Conservation (phyloP, 2,329 filamentous ascomycete species). For the Diaporthe sp. region DNA sequence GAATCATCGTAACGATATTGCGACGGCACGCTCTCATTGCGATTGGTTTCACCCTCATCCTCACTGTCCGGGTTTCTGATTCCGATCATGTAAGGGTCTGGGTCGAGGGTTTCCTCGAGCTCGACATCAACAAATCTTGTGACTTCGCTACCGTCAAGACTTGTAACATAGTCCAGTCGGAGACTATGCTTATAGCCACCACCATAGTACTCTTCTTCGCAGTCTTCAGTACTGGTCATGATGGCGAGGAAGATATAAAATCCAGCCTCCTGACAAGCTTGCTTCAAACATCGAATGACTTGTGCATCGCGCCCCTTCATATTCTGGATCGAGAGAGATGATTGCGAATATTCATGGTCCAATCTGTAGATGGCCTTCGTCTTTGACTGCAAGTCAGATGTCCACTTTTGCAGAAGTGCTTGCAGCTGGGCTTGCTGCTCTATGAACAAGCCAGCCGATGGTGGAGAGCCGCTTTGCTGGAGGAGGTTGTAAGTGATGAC, state of each 20-base stretch:
- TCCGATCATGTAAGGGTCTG: not conserved
- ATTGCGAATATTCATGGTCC: conserved; percentile 43
- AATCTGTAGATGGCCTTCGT: conserved; percentile 41
- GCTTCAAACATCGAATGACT: conserved; percentile 39
- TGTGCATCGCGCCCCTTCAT: conserved; percentile 44
- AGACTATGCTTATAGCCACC: conserved; percentile 23
- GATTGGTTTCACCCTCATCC: conserved; percentile 37
- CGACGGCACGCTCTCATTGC: conserved; percentile 34
- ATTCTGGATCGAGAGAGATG: conserved; percentile 41
- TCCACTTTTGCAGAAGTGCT: conserved; percentile 37
- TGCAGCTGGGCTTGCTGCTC: conserved; percentile 38
- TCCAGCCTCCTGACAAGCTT: conserved; percentile 36
- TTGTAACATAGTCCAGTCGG: conserved; percentile 7
- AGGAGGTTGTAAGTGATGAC: conserved; percentile 64
- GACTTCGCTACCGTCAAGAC: conserved; percentile 31
- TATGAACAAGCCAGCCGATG: conserved; percentile 38
- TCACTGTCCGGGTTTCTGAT: conserved; percentile 33
- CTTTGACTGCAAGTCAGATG: not conserved
- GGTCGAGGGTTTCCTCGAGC: conserved; percentile 37
- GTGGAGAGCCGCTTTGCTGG: conserved; percentile 39
- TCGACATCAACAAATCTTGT: not conserved
- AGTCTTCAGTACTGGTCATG: conserved; percentile 37
- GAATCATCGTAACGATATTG: conserved; percentile 28
- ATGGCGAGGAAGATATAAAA: conserved; percentile 42
- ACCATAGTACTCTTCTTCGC: conserved; percentile 17